Conservation (phyloP, 2,329 filamentous ascomycete genomes). For the Thermoascus crustaceus region DNA sequence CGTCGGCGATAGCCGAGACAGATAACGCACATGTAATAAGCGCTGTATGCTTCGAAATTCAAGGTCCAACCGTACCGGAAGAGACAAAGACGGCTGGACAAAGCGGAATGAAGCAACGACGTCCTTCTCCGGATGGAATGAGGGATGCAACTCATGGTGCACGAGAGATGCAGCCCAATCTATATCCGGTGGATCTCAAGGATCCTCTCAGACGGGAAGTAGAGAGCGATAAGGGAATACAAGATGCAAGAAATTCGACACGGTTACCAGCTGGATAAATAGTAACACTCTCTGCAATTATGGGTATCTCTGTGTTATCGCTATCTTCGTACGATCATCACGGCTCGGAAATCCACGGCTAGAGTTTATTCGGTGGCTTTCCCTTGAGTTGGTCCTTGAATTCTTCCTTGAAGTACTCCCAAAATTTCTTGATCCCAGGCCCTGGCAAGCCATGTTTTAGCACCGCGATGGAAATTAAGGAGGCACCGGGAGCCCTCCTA, state of each 20-base stretch:
- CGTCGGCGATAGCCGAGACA: no score
- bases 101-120: conserved; percentile 15
- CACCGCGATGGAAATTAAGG: conserved; percentile 1
- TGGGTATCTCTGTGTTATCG: conserved; percentile 14
- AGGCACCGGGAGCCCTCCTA: conserved; percentile 10
- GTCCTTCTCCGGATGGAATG: conserved; percentile 19
- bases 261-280: conserved; percentile 1
- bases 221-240: background rate
- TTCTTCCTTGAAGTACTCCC: conserved; percentile 35
- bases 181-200: conserved; percentile 11
- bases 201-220: background rate
- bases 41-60: conserved; percentile 13
- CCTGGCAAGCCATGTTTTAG: conserved; percentile 11
- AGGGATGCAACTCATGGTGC: conserved; percentile 15
- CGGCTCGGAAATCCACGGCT: conserved; percentile 9
- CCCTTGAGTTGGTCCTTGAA: conserved; percentile 35
- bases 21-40: background rate
- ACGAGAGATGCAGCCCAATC: conserved; percentile 15
- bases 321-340: background rate
- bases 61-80: conserved; percentile 10
- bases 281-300: conserved; percentile 7
- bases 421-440: conserved; percentile 23
- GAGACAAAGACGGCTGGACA: conserved; percentile 9
- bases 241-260: conserved; percentile 1
- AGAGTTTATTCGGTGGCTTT: conserved; percentile 24